Percentiles rank a stretch among this genome's conserved stretches.
Conservation (phyloP, 2,329 filamentous ascomycete species). For the Fusarium odoratissimum region DNA sequence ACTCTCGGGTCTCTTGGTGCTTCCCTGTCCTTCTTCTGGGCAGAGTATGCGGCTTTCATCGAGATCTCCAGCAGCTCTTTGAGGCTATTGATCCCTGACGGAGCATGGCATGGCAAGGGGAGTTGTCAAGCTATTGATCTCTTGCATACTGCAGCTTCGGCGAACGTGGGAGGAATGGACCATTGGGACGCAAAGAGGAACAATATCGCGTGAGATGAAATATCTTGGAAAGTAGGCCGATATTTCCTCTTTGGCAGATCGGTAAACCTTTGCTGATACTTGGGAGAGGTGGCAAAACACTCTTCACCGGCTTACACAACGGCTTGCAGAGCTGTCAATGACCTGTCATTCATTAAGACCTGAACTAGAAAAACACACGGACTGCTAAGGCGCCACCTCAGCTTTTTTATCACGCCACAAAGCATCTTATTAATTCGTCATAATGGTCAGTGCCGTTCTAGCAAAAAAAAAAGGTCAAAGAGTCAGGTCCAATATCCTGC, state of each 20-base stretch:
- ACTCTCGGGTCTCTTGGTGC: constrained; percentile 1
- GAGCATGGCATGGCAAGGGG: background rate
- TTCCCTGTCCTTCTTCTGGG: background rate
- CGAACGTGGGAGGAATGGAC: background rate
- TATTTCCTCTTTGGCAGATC: background rate
- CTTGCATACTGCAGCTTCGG: background rate
- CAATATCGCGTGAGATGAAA: background rate
- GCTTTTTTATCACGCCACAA: background rate
- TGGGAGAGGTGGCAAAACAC: background rate
- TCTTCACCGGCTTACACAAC: background rate
- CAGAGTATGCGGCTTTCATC: background rate
- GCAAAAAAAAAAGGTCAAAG: background rate
- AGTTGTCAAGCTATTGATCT: background rate
- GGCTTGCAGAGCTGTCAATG: background rate
- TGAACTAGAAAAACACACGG: background rate
- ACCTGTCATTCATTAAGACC: constrained; percentile 3
- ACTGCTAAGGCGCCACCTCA: background rate
- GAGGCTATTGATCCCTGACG: background rate
- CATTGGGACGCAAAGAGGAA: background rate
- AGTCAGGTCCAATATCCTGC: background rate
- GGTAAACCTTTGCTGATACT: background rate
- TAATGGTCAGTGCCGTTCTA: background rate
- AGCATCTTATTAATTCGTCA: background rate
- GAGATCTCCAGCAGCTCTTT: background rate
- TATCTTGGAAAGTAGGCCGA: background rate